phyloP scores from a whole-genome alignment of 2,329 filamentous ascomycete genomes.

The Fusarium bactridioides region DNA sequence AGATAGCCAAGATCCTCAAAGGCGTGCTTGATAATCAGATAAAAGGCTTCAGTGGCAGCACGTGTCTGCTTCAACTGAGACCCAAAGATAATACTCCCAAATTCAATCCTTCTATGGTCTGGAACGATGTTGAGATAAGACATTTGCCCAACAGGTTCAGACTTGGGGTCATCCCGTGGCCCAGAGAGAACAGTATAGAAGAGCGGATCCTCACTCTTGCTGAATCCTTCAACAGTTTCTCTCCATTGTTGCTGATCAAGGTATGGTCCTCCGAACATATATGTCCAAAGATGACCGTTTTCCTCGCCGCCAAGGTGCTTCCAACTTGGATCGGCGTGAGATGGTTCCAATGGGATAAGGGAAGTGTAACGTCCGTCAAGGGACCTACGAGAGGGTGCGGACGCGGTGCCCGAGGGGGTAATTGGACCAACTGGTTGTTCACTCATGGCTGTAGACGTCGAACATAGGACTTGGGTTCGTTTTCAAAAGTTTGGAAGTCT shows the following conservation, averaged over 20 bases:
- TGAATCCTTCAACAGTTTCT: slow-evolving; percentile 29
- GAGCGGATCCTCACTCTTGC: slow-evolving; percentile 45
- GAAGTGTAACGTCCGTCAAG: slow-evolving; percentile 45
- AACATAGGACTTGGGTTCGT: neutral
- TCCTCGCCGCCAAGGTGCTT: slow-evolving; percentile 45
- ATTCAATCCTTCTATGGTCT: slow-evolving; percentile 60
- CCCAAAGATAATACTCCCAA: slow-evolving; percentile 64
- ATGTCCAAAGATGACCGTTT: slow-evolving; percentile 47
- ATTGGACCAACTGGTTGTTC: slow-evolving; percentile 31
- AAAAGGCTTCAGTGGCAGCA: slow-evolving; percentile 65
- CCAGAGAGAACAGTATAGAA: slow-evolving; percentile 56
- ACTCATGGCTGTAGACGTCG: neutral
- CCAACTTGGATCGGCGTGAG: slow-evolving; percentile 43
- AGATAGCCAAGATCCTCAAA: slow-evolving; percentile 63
- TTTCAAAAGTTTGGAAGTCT: neutral
- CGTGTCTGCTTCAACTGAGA: slow-evolving; percentile 60
- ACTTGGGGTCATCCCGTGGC: slow-evolving; percentile 25
- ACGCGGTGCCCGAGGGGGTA: slow-evolving; percentile 21
- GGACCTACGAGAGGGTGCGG: slow-evolving; percentile 21
- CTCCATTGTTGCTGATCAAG: slow-evolving; percentile 31
- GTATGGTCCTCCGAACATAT: slow-evolving; percentile 43
- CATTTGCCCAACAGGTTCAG: slow-evolving; percentile 52
- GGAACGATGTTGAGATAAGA: slow-evolving; percentile 58
- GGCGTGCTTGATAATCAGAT: slow-evolving; percentile 60
- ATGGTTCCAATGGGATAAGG: slow-evolving; percentile 40